Percentiles rank a stretch among this genome's conserved stretches.
Evolutionary conservation across 1,284 basidiomycete genomes (phyloP).

Genomic region (Jaminaea rosea): DNA sequence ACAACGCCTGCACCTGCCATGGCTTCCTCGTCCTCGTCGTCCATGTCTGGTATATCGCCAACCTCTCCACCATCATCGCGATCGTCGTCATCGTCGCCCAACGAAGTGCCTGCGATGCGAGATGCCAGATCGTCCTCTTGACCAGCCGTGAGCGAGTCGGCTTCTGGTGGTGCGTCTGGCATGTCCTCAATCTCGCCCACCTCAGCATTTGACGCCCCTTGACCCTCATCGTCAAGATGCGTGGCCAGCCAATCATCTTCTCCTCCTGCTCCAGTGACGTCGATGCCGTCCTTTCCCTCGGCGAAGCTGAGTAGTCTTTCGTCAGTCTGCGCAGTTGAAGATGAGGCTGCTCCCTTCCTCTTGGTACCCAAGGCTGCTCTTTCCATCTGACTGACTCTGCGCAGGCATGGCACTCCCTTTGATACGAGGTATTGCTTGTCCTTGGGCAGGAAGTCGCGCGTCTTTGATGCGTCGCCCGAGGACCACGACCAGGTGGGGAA

Average conservation of each 20-base stretch:
- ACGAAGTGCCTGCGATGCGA: constrained; percentile 21
- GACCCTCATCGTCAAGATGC: constrained; percentile 10
- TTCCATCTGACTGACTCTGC: constrained; percentile 36
- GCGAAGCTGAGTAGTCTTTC: constrained; percentile 8
- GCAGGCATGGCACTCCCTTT: constrained; percentile 40
- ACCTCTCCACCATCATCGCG: constrained; percentile 35
- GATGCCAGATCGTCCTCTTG: constrained; percentile 36
- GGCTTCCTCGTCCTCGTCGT: constrained; percentile 7
- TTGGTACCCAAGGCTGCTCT: constrained; percentile 8
- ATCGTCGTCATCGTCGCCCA: constrained; percentile 8
- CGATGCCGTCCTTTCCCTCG: constrained; percentile 7
- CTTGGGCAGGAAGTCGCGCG: constrained; percentile 78
- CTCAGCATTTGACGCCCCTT: neutral
- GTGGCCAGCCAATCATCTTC: constrained; percentile 16
- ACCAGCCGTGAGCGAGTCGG: constrained; percentile 22
- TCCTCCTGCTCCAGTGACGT: constrained; percentile 5
- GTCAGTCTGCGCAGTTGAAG: too few species aligned
- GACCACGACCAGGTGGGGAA: constrained; percentile 50
- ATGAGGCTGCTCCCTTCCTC: neutral
- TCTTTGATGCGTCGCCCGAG: constrained; percentile 68
- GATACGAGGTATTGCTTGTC: constrained; percentile 91
- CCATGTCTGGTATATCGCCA: constrained; percentile 37
- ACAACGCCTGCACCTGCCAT: constrained; percentile 29
- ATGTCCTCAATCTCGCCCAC: constrained; percentile 33
- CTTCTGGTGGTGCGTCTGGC: constrained; percentile 26